Percentiles rank a stretch among this genome's conserved stretches.
phyloP scores from a whole-genome alignment of 768 basidiomycete genomes.

The Mycena galopus region DNA sequence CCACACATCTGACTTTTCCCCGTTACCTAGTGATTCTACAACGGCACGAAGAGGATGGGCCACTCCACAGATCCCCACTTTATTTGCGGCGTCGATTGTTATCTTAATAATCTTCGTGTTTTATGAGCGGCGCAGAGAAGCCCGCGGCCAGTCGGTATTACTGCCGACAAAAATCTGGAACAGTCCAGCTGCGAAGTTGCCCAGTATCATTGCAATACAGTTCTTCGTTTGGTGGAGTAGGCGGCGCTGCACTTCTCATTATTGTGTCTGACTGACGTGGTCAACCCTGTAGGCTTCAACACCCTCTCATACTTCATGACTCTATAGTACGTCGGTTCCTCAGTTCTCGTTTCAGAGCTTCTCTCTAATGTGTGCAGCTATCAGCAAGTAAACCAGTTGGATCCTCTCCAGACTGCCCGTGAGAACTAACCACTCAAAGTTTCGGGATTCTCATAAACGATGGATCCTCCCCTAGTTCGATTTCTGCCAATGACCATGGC shows the following conservation, averaged over 20 bases:
- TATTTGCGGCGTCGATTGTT: conserved; percentile 44
- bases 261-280: background rate
- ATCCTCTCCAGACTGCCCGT: conserved; percentile 47
- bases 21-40: conserved; percentile 44
- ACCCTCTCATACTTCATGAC: conserved; percentile 48
- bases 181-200: conserved; percentile 46
- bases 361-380: conserved; percentile 36
- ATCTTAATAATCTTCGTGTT: conserved; percentile 43
- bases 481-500: conserved; percentile 50
- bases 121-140: conserved; percentile 48
- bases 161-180: conserved; percentile 50
- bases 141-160: conserved; percentile 42
- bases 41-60: conserved; percentile 47
- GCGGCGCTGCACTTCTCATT: background rate
- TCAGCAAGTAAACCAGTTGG: conserved; percentile 47
- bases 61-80: conserved; percentile 47
- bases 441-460: background rate
- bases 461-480: conserved; percentile 32
- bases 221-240: conserved; percentile 47
- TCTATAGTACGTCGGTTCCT: conserved; percentile 39
- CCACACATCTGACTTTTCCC: background rate
- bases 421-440: background rate
- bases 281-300: conserved; percentile 45
- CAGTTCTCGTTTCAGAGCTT: background rate
- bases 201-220: conserved; percentile 44